Base-by-base conservation (phyloP, 2,329 filamentous ascomycete genomes). In the Arthrobotrys iridis region DNA sequence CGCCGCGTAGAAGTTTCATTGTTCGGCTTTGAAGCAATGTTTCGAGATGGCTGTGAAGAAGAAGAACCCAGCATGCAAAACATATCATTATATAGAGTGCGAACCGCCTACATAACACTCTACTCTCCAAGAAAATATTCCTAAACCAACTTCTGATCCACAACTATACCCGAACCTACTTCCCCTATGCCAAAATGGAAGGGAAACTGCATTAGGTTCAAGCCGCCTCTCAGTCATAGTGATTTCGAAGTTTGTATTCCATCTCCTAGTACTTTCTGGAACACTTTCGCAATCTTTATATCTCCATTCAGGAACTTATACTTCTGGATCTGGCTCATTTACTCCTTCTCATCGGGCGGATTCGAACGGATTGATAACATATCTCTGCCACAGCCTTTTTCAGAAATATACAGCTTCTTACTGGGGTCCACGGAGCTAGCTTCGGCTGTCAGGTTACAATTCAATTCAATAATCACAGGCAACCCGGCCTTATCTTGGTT, bases 311-410 rank as follows among this genome's bases (percentile, higher is more conserved):
- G 57, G 26, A 67, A 67, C 28, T 8, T 64, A 4, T 74, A 67
- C 22, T 74, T 74, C 46, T 74, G 60, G 48, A 28, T 66, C 45
- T 74, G 70, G 70, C 43, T 74, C 4, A 11, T 67, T 13, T 58
- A 48, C 5, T 74, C 70, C 4, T 43, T 57, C 13, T 43, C 37
- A 4, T 40, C 46, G 2, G 67, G 50, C 52, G 45, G 46, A 10
- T 41, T 48, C 18, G n/a, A 41, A 7, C 35, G 41, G 28, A 22
- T 62, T 6, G 57, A 63, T 24, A 57, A 20, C 6, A 43, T 67
- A 28, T n/a, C 3, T 0, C 22, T 67, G n/a, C 43, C 55, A 4
- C 43, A 18, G 11, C 62, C 55, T 4, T 41, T 74, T 33, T 37
- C 62, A 7, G 48, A 74, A 43, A n/a, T 74, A 20, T 74, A 74